Evolutionary conservation across 2,329 filamentous ascomycete genomes (phyloP), one percentile per base, ranked within the genome.

Genomic region (Cytospora schulzeri): DNA sequence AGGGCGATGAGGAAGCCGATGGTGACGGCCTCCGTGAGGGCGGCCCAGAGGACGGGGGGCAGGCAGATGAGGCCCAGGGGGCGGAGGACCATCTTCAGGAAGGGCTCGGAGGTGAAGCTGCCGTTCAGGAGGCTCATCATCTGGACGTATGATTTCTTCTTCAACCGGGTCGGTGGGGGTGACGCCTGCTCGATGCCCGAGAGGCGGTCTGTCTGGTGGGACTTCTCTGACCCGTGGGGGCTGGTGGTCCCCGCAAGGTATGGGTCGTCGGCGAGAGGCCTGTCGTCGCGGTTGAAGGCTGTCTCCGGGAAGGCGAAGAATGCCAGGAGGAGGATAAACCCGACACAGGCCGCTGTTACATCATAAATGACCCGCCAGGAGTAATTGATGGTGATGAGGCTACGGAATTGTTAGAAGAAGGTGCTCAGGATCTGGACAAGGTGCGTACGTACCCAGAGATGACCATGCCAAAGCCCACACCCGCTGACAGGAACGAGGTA

Each of bases 251-350:
- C 60, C 68, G 48, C 66, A 64, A 26, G 22, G 68, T 66, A 50
- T 68, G 62, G 31, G 60, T 63, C n/a, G 70, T 69, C 62, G 22
- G 66, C 60, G 28, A 55, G 35, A 26, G 35, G 64, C 57, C 12
- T 33, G 50, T 67, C 60, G 5, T 69, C 69, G 64, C 81, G 76
- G 52, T 70, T 72, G 69, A 79, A 86, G 11, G 79, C 78, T 0
- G 83, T 86, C 70, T 86, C 84, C 0, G 84, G 84, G 59, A 87
- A 82, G 7, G 81, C 81, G 63, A 87, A 79, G 68, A 83, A 73
- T 9, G 81, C 77, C 2, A 85, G 67, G 0, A 85, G 59, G 1
- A 82, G 78, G 28, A 81, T 74, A 11, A 76, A 67, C 15, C 80
- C 83, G 54, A 86, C 76, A 15, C 86, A 70, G n/a, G 78, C 83